These are phyloP conservation scores for Tolypocladium tropicale DNA, from an alignment of 2,329 filamentous ascomycete species.

Conservation along the genomic window DNA sequence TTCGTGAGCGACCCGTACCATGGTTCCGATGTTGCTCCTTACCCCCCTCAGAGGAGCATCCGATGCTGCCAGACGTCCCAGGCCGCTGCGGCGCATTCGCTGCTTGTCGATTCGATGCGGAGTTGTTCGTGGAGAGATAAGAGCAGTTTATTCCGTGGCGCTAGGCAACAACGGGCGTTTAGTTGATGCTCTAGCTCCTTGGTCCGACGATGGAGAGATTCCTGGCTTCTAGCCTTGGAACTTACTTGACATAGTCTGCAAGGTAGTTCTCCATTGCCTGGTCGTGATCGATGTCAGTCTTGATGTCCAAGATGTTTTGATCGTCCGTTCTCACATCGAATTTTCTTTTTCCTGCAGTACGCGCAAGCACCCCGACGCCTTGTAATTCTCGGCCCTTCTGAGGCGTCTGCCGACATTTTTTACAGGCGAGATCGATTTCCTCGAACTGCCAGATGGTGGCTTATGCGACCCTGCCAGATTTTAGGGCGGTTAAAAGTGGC, in stretches of 20 bases:
- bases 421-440: background rate
- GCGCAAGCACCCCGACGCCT: background rate
- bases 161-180: background rate
- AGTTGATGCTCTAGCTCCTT: background rate
- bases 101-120: background rate
- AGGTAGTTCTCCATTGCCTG: background rate
- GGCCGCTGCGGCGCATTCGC: background rate
- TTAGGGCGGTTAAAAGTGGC: background rate
- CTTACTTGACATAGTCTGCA: background rate
- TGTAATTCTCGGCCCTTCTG: background rate
- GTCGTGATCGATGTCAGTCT: background rate
- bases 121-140: background rate
- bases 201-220: background rate
- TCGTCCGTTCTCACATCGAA: background rate
- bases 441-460: background rate
- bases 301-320: background rate
- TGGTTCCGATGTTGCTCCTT: background rate
- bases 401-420: background rate
- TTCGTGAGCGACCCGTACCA: background rate
- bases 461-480: background rate
- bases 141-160: background rate
- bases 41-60: background rate
- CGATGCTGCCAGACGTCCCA: background rate
- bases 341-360: background rate
- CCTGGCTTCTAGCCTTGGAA: background rate